These are phyloP conservation scores for Cicer yamashitae DNA, from an alignment of 306 rosid species.

Conservation along the genomic window DNA sequence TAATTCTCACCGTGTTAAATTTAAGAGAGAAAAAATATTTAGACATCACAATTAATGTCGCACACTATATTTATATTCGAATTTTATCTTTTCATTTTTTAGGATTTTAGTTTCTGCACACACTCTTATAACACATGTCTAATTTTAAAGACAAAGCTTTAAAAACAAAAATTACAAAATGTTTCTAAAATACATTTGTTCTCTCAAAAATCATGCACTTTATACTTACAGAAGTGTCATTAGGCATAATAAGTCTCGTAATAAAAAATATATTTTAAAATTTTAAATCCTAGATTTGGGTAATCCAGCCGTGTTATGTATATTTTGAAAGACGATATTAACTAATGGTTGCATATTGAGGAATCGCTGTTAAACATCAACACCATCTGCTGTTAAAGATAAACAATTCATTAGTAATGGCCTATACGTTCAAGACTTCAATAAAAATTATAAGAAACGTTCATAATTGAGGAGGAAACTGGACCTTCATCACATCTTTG, in stretches of 20 bases:
- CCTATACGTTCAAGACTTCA: not conserved
- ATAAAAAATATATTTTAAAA: not conserved
- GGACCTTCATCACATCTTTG: slow-evolving; percentile 65
- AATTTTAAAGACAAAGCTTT: too few relatives aligned
- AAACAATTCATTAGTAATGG: slow-evolving; percentile 9
- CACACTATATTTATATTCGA: too few relatives aligned
- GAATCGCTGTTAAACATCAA: slow-evolving; percentile 26
- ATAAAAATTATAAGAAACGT: slow-evolving; percentile 23
- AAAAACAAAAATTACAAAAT: too few relatives aligned
- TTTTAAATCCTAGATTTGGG: slow-evolving; percentile 14
- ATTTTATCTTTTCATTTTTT: too few relatives aligned
- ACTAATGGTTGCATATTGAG: not conserved
- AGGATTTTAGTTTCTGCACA: too few relatives aligned
- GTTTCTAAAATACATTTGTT: too few relatives aligned
- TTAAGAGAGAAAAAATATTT: too few relatives aligned
- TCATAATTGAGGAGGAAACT: slow-evolving; percentile 22
- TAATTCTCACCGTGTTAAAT: too few relatives aligned
- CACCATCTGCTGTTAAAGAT: slow-evolving; percentile 26
- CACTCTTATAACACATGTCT: too few relatives aligned
- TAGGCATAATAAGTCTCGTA: not conserved
- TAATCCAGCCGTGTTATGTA: slow-evolving; percentile 6
- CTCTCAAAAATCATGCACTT: not conserved
- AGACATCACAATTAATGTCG: too few relatives aligned
- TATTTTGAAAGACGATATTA: not conserved
- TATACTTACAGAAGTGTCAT: not conserved